Base-by-base conservation (phyloP, 306 rosid genomes). In the Quillaja saponaria region DNA sequence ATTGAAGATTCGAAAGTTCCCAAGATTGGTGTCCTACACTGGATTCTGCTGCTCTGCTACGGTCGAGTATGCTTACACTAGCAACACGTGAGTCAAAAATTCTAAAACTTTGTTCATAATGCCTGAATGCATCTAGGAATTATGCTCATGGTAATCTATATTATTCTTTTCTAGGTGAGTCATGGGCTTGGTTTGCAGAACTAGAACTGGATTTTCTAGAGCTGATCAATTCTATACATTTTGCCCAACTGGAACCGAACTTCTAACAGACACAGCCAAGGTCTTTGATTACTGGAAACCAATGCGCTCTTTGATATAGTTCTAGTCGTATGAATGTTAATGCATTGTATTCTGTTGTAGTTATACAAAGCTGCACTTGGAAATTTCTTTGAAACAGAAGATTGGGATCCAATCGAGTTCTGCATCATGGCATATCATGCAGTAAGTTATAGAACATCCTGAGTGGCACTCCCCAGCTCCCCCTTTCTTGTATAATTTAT, bases 181-280 rank as follows among this genome's bases (percentile, higher is more conserved):
- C 7, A 12, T 39, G 13, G 10, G 44, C 31, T 68, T 71, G 76
- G 61, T 71, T 71, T 83, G 53, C 87, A 87, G 97, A 81, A 92
- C 96, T 14, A 78, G 98, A 78, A 96, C 98, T 71, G 98, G 98
- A 71, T 82, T 77, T 69, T 92, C 98, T 18, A 84, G 96, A 78
- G 98, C 80, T 14, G 96, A 92, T 75, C 98, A 92, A 58, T 88
- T 71, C 80, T 92, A 92, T 69, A 96, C 98, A 13, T 84, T 96
- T 8, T 92, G 88, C 75, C 96, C 98, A 0, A 96, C 94, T 55
- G 94, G 98, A 71, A 88, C 95, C 9, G 96, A 92, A 82, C 95
- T 88, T 64, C 64, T 92, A 77, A 84, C 95, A 0, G 98, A 92
- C 74, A 78, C 88, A 0, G 50, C 87, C 28, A 88, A 88, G 96